Conservation (phyloP, 345 rosid genomes). For the Dovyalis caffra region DNA sequence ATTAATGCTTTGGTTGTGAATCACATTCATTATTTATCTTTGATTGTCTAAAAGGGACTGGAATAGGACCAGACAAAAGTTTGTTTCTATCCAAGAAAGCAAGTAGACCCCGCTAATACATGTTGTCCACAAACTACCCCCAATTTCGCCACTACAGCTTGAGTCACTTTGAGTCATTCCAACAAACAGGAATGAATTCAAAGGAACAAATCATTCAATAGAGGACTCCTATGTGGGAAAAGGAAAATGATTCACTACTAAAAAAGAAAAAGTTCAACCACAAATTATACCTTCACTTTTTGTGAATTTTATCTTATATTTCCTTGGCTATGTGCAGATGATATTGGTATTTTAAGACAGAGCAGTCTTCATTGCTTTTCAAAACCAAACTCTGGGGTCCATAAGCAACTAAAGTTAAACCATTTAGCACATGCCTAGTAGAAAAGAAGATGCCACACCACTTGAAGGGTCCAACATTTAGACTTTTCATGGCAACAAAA, state of each 20-base stretch:
- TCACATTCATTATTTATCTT: neutral
- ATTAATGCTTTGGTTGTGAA: neutral
- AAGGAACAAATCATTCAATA: conserved; percentile 1
- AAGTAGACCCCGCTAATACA: conserved; percentile 16
- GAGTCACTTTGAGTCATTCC: conserved; percentile 11
- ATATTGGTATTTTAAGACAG: neutral
- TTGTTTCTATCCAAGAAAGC: conserved; percentile 3
- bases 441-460: conserved; percentile 22
- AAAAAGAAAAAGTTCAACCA: conserved; percentile 5
- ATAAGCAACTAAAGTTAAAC: conserved; percentile 13
- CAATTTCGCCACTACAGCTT: neutral
- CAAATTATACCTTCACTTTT: neutral
- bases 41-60: neutral
- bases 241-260: neutral
- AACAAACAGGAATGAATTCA: conserved; percentile 10
- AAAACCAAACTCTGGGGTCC: conserved; percentile 1
- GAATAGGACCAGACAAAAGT: neutral
- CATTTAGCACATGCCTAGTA: conserved; percentile 16
- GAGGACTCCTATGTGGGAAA: neutral
- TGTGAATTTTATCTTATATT: neutral
- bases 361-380: neutral
- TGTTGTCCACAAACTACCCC: neutral
- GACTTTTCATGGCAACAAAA: conserved; percentile 18
- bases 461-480: conserved; percentile 5
- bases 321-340: neutral